Evolutionary conservation across 176 grass and related monocot species (phyloP).

Genomic region (Rhynchospora breviuscula): DNA sequence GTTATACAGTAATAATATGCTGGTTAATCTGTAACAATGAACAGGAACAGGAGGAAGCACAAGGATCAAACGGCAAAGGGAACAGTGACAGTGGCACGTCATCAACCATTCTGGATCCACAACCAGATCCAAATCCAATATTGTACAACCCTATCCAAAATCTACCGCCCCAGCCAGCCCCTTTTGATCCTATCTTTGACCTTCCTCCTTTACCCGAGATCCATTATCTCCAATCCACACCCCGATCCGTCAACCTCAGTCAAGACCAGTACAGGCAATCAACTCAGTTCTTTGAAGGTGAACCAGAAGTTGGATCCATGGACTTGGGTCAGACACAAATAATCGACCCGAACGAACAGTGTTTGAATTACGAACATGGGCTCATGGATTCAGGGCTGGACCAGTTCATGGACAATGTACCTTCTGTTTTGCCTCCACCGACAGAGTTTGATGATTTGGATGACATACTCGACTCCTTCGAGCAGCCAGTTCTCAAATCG

Average conservation of each 20-base stretch:
- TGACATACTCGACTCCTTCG: background rate
- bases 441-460: background rate
- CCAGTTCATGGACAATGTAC: background rate
- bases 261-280: background rate
- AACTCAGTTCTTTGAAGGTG: background rate
- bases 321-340: background rate
- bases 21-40: background rate
- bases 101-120: background rate
- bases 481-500: background rate
- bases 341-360: background rate
- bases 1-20: background rate
- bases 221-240: background rate
- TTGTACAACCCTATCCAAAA: background rate
- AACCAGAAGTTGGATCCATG: background rate
- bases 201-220: background rate
- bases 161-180: background rate
- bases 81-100: background rate
- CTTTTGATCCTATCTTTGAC: background rate
- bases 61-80: slow-evolving; percentile 1
- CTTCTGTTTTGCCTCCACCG: background rate
- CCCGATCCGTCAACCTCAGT: background rate
- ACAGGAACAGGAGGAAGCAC: background rate
- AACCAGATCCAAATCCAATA: background rate
- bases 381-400: background rate
- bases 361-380: background rate